Conservation (phyloP, 2,329 filamentous ascomycete species). For the Stemphylium beticola region DNA sequence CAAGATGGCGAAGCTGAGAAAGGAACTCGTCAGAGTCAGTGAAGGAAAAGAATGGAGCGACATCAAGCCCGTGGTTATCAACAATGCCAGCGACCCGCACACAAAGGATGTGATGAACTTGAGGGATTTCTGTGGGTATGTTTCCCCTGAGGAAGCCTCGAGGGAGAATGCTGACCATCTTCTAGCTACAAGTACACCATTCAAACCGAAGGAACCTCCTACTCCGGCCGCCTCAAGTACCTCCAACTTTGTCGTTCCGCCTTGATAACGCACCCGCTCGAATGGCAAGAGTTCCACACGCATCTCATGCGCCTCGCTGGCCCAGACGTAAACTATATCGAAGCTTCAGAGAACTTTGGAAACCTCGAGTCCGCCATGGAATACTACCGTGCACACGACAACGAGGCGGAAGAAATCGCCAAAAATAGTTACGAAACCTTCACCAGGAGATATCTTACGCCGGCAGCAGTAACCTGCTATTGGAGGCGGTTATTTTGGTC, state of each 20-base stretch:
- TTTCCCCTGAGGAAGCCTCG: neutral
- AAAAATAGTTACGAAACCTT: conserved; percentile 42
- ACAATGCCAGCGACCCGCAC: conserved; percentile 35
- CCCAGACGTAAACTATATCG: conserved; percentile 42
- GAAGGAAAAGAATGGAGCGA: conserved; percentile 41
- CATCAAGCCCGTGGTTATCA: conserved; percentile 45
- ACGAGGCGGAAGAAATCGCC: conserved; percentile 39
- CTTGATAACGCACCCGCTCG: conserved; percentile 40
- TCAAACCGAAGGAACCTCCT: conserved; percentile 61
- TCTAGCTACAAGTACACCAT: conserved; percentile 60
- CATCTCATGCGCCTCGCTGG: conserved; percentile 42
- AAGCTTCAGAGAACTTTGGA: conserved; percentile 39
- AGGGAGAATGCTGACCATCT: conserved; percentile 3
- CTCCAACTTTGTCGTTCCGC: conserved; percentile 56
- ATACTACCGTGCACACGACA: conserved; percentile 38
- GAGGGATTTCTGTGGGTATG: conserved; percentile 41
- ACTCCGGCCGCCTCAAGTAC: conserved; percentile 62
- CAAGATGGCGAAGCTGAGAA: conserved; percentile 40
- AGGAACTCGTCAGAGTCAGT: conserved; percentile 38
- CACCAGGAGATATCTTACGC: conserved; percentile 39
- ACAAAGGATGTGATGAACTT: conserved; percentile 45
- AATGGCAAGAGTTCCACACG: conserved; percentile 46
- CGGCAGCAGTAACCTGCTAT: conserved; percentile 44
- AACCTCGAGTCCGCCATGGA: conserved; percentile 43
- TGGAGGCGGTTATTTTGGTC: conserved; percentile 42